These are phyloP conservation scores for Aspergillus luchuensis DNA, from an alignment of 2,329 filamentous ascomycete genomes.

Conservation along the genomic window DNA sequence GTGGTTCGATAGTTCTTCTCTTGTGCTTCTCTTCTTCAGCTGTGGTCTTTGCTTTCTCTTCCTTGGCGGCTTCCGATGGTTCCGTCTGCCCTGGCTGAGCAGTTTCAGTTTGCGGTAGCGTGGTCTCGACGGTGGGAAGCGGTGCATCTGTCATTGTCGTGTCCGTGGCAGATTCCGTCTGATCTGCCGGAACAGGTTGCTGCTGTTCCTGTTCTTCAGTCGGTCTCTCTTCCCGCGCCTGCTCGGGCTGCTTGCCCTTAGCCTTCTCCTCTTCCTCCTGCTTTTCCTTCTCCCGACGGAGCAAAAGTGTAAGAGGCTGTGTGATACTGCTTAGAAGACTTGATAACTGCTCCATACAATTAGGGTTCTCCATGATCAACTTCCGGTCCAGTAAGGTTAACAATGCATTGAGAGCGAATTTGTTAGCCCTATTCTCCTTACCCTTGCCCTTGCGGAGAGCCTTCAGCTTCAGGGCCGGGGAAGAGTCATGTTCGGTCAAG, in stretches of 20 bases:
- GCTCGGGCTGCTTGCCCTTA: slow-evolving; percentile 42
- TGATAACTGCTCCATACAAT: slow-evolving; percentile 92
- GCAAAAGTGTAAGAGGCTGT: slow-evolving; percentile 75
- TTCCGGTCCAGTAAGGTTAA: slow-evolving; percentile 88
- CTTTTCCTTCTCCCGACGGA: slow-evolving; percentile 81
- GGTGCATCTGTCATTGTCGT: slow-evolving; percentile 44
- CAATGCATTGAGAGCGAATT: slow-evolving; percentile 89
- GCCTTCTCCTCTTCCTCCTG: slow-evolving; percentile 48
- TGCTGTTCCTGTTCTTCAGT: slow-evolving; percentile 28
- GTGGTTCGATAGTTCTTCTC: slow-evolving; percentile 71
- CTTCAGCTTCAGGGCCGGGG: slow-evolving; percentile 73
- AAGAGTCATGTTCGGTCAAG: slow-evolving; percentile 87
- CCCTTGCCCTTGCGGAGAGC: slow-evolving; percentile 81
- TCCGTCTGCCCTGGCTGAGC: slow-evolving; percentile 37
- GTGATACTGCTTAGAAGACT: slow-evolving; percentile 86
- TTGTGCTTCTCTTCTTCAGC: slow-evolving; percentile 55
- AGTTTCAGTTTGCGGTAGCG: slow-evolving; percentile 31
- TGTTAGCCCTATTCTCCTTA: slow-evolving; percentile 80
- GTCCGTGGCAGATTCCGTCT: slow-evolving; percentile 35
- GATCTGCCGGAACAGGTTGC: slow-evolving; percentile 28
- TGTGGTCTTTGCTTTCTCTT: slow-evolving; percentile 42
- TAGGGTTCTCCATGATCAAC: slow-evolving; percentile 94
- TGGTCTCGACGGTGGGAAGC: slow-evolving; percentile 32
- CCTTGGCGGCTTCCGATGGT: slow-evolving; percentile 27
- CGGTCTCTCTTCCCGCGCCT: slow-evolving; percentile 21